Evolutionary conservation across 2,329 filamentous ascomycete species (phyloP).

Genomic region (Ophiostoma quercus): DNA sequence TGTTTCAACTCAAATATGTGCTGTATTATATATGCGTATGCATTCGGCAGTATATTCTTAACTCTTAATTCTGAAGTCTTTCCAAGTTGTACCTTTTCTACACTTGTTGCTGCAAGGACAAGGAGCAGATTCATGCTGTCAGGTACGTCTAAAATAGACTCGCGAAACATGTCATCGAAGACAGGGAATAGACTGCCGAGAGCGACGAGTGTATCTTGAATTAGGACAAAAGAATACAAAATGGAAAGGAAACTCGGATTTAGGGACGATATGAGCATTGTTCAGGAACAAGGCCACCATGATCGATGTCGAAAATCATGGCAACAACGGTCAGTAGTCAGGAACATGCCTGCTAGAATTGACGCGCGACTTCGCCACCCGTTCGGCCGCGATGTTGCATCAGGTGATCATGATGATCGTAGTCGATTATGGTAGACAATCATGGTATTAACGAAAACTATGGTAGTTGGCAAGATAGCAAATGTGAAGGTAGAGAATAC

Average conservation of each 20-base stretch:
- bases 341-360: neutral
- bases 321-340: neutral
- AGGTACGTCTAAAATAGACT: slow-evolving; percentile 16
- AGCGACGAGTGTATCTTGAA: neutral
- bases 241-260: neutral
- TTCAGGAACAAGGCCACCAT: neutral
- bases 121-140: slow-evolving; percentile 14
- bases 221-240: neutral
- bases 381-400: slow-evolving; percentile 18
- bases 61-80: neutral
- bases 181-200: slow-evolving; percentile 2
- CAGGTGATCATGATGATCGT: neutral
- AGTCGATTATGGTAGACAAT: neutral
- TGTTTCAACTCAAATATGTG: slow-evolving; percentile 14
- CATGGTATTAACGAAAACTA: neutral
- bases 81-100: slow-evolving; percentile 11
- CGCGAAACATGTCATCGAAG: neutral
- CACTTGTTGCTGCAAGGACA: slow-evolving; percentile 15
- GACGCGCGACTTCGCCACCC: slow-evolving; percentile 18
- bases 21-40: slow-evolving; percentile 14
- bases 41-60: neutral
- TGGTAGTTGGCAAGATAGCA: neutral
- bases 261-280: neutral
- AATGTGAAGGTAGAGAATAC: neutral
- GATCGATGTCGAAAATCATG: too few relatives aligned